Evolutionary conservation across 2,329 filamentous ascomycete species (phyloP), one percentile per base, ranked within the genome.

Genomic region (Fusarium sp.): DNA sequence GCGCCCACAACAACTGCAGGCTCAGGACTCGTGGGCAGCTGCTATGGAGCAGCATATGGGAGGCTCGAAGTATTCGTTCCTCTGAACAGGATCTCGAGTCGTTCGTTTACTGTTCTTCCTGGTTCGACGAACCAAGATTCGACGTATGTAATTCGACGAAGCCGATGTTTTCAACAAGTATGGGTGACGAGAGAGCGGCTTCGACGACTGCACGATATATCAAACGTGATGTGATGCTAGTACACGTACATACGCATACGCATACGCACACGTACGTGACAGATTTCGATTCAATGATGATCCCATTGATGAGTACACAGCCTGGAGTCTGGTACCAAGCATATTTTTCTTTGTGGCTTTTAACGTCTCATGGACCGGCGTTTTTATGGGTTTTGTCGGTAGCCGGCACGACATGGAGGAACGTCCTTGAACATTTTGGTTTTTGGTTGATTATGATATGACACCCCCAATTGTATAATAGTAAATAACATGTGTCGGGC

Each of bases 1-100:
- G 24, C 69, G 65, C 34, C 56, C 62, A 24, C 68, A 69, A 15
- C 65, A 71, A 34, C 62, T 66, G 34, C 59, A 65, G 50, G 61
- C 78, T 7, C 76, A 79, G 42, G 78, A 80, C 39, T 75, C 79
- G 9, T 81, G 79, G 79, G 78, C 78, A 7, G 73, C 78, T 10
- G 79, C 77, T n/a, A 75, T 80, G 64, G 72, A 59, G 31, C 66
- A 74, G 50, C 66, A 70, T 24, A 72, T 77, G 70, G 66, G 62
- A 38, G 65, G 72, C 38, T 60, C 59, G 26, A 76, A 73, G 57
- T 80, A 77, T 73, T 73, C 76, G 38, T 80, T 77, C 57, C 75
- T 80, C 47, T 80, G 71, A 75, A 58, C 62, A 57, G 66, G 63
- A 69, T 73, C 58, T 55, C 52, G 53, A 46, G 47, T 45, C 45